Base-by-base conservation (phyloP, 768 basidiomycete genomes). In the Calocybe cyanea region DNA sequence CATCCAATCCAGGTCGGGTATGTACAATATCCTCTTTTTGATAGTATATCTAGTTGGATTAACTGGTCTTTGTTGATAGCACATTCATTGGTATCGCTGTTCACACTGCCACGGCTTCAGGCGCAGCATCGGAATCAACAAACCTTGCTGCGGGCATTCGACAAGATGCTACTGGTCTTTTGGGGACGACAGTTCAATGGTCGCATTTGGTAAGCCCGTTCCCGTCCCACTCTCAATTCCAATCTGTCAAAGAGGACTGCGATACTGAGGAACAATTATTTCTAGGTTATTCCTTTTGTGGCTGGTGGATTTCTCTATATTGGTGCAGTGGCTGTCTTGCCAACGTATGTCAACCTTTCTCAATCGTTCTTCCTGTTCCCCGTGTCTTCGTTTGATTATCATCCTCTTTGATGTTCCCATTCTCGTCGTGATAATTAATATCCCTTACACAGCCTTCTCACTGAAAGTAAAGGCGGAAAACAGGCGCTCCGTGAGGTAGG, bases 231-330 rank as follows among this genome's bases (percentile, higher is more conserved):
- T 48, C 50, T 11, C 34, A 14, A 42, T 43, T 38, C 35, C 32
- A 34, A 30, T 3, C 17, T 41, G n/a, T n/a, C n/a, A n/a, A n/a
- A n/a, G n/a, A n/a, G n/a, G n/a, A 36, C 33, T 3, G 19, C 8
- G 21, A 25, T 20, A 32, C 45, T 55, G 45, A 57, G 7, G 34
- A 14, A n/a, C 13, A 6, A 43, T 21, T 42, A 40, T 32, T 45
- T 49, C 53, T 56, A 91, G 88, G 87, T 92, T 37, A 90, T 92
- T 52, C 88, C 89, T 13, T 90, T 89, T 60, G 89, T 91, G 36
- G 89, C 90, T 25, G 90, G 90, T 52, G 91, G 91, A 14, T 96
- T 94, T 70, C 69, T 95, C 57, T 94, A 93, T 66, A 93, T 95
- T 59, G 92, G 91, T 20, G 88, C 89, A 23, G 92, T 94, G 46